Conservation (phyloP, 2,329 filamentous ascomycete species). For the Westerdykella ornata region DNA sequence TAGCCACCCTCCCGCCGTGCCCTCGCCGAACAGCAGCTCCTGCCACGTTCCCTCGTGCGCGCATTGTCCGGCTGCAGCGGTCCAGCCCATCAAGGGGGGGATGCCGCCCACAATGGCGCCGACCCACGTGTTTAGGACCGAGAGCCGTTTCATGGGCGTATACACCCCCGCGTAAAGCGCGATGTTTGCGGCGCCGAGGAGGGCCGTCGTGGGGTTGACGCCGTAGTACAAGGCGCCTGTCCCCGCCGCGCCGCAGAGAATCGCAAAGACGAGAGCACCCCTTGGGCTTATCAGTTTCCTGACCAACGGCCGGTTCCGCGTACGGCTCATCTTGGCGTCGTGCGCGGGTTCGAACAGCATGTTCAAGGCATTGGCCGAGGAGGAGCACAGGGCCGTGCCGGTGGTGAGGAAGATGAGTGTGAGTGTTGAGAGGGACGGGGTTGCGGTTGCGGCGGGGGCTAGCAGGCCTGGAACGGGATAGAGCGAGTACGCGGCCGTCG, state of each 20-base stretch:
- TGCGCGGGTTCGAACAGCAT: conserved; percentile 93
- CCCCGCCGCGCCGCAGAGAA: conserved; percentile 63
- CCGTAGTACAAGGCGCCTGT: conserved; percentile 73
- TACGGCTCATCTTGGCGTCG: conserved; percentile 91
- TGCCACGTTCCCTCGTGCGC: conserved; percentile 60
- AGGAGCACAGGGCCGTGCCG: conserved; percentile 82
- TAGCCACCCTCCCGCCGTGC: conserved; percentile 76
- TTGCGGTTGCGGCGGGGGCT: conserved; percentile 56
- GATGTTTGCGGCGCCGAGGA: conserved; percentile 78
- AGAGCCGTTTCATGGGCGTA: conserved; percentile 84
- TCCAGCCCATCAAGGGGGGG: conserved; percentile 96
- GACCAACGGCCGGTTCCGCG: conserved; percentile 81
- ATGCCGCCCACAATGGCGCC: conserved; percentile 90
- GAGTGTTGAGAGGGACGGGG: conserved; percentile 78
- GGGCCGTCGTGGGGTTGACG: conserved; percentile 88
- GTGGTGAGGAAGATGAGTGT: conserved; percentile 88
- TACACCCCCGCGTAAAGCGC: conserved; percentile 85
- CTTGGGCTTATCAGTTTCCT: conserved; percentile 66
- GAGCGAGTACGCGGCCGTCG: conserved; percentile 83
- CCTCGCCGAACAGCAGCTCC: conserved; percentile 66
- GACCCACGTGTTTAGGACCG: conserved; percentile 87
- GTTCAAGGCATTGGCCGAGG: conserved; percentile 88
- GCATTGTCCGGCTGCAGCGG: conserved; percentile 82
- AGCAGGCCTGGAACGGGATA: conserved; percentile 89
- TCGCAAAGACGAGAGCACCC: conserved; percentile 70